Evolutionary conservation across 2,329 filamentous ascomycete species (phyloP).

Genomic region (Tolypocladium amazonense): DNA sequence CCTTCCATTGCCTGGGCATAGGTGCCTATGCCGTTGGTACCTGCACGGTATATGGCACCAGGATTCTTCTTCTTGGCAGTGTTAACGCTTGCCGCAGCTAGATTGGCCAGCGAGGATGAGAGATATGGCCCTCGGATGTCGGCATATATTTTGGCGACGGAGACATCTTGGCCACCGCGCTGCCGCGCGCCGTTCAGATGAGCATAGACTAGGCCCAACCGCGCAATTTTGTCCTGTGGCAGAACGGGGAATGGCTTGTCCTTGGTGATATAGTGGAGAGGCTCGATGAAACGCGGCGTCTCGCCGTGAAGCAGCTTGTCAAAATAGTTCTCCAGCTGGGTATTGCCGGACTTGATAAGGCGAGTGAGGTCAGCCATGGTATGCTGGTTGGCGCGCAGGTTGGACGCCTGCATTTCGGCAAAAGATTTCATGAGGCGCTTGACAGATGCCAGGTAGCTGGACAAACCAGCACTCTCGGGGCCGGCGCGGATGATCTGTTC

Average conservation of each 20-base stretch:
- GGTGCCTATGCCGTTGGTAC: constrained; percentile 82
- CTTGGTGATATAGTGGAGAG: constrained; percentile 87
- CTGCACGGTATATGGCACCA: constrained; percentile 76
- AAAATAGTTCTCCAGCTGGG: constrained; percentile 77
- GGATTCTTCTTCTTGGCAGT: constrained; percentile 71
- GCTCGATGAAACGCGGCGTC: constrained; percentile 72
- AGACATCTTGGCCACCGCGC: constrained; percentile 48
- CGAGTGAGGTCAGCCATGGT: constrained; percentile 71
- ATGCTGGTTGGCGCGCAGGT: constrained; percentile 83
- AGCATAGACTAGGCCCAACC: constrained; percentile 67
- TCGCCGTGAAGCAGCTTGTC: constrained; percentile 64
- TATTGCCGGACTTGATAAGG: constrained; percentile 68
- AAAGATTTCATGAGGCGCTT: constrained; percentile 84
- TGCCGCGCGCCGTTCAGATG: constrained; percentile 56
- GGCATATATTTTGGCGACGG: constrained; percentile 73
- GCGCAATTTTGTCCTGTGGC: constrained; percentile 63
- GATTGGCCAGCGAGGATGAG: constrained; percentile 69
- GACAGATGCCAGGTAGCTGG: constrained; percentile 78
- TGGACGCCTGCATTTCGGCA: constrained; percentile 75
- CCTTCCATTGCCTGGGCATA: constrained; percentile 84
- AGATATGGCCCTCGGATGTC: constrained; percentile 82
- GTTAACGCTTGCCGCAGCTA: constrained; percentile 78
- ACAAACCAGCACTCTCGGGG: constrained; percentile 72
- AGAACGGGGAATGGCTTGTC: constrained; percentile 74
- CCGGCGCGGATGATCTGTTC: constrained; percentile 83